Evolutionary conservation across 176 grass and related monocot genomes (phyloP), one percentile per base, ranked within the genome.

Genomic region (Ampelocalamus luodianensis): DNA sequence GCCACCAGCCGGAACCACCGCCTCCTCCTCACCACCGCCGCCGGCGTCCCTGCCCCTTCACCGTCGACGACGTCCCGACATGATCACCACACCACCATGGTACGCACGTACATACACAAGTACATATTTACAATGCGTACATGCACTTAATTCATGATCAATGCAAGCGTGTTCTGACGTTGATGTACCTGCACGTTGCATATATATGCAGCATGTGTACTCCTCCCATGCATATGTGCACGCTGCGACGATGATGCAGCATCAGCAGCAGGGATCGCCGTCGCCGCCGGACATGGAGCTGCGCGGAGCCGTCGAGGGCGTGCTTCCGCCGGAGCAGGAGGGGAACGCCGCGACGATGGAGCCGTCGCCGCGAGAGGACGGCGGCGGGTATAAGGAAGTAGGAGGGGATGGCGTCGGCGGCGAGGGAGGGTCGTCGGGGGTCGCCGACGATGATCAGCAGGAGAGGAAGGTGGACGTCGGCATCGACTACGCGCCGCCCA

Each of bases 1-100:
- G 79, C 83, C 71, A 86, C 76, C 71, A 77, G 83, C 83, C 63
- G 72, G 78, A 86, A 64, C 44, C 78, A 54, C 18, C 64, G 18
- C 32, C 42, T 86, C 72, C n/a, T 89, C 43, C 46, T 66, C 75
- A 15, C 46, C 46, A 15, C 46, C 46, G 36, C 13, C 46, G 45
- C 0, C 29, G 38, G 1, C 54, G 17, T 7, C 17, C 49, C 51
- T 32, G 43, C 56, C 8, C 23, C 66, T 26, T 29, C 58, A 49
- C 56, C 67, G 1, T 71, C 50, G 1, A 49, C 4, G 46, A 49
- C 46, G 46, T 49, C 13, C 79, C 66, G 79, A 4, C 38, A 72
- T 22, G 37, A 50, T 55, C 32, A 17, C 40, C 20, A 13, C 32
- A 24, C 16, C 2, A 65, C 53, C 65, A 77, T 71, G 84, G 84